Evolutionary conservation across 371 early-diverging fungal genomes (phyloP), one percentile per base, ranked within the genome.

Genomic region (Mortierella sp.): DNA sequence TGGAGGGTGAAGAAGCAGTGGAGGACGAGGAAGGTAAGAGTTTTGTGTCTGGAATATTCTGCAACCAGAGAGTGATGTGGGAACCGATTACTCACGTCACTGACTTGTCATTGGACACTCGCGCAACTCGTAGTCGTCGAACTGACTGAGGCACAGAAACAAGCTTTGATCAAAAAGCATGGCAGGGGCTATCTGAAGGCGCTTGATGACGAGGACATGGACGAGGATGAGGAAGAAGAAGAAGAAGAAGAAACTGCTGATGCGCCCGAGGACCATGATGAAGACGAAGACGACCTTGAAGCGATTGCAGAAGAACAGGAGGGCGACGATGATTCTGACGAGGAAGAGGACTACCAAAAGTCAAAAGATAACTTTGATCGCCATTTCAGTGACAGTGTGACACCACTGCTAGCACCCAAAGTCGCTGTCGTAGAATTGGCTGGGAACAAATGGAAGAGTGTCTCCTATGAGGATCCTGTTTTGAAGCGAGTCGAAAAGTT

Each of bases 401-500:
- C 78, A 0, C 62, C 78, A n/a, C 26, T 52, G 31, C 57, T 76
- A 61, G 78, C 78, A 3, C 69, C 70, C 16, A 76, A 76, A 50
- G 67, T 76, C 2, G 70, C 78, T 14, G 63, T 70, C 19, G 70
- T 76, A 13, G 78, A 76, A 34, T 45, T 76, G 53, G 53, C 78
- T 18, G 78, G 78, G 26, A 64, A 60, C 38, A 65, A 76, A 47
- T 74, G 76, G 78, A 76, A 76, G 70, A 42, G 82, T 14, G 58
- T 82, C 26, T 54, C 64, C 9, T 81, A 81, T 38, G 79, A 86
- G 26, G 84, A 85, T 48, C 81, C 83, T 9, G 57, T 74, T 12
- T 61, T 87, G 56, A 72, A 82, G 24, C 81, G 83, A 3, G 83
- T 86, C 0, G 78, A 82, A 14, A 66, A 63, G 23, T 81, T 82